Percentiles rank a stretch among this genome's conserved stretches.
Conservation (phyloP, 371 early-diverging fungal species). For the Catenaria anguillulae region DNA sequence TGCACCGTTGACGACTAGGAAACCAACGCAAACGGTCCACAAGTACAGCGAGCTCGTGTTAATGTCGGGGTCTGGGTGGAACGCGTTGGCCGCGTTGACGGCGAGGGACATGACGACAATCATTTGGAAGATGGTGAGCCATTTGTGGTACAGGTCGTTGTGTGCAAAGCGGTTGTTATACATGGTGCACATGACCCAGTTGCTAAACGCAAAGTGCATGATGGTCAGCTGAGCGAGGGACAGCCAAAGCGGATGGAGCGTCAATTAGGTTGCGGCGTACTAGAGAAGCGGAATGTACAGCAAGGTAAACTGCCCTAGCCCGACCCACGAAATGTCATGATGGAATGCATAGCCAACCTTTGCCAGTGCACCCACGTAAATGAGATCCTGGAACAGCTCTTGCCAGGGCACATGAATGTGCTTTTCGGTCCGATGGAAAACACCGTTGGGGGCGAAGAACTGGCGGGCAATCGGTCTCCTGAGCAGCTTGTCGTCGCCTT, state of each 20-base stretch:
- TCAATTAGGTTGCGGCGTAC: too few relatives aligned
- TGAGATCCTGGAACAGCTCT: constrained; percentile 17
- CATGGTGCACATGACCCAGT: not conserved
- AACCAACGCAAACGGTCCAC: not conserved
- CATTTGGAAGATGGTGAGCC: constrained; percentile 6
- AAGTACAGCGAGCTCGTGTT: constrained; percentile 8
- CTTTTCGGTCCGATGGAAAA: constrained; percentile 13
- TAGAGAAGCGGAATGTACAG: too few relatives aligned
- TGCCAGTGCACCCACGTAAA: constrained; percentile 14
- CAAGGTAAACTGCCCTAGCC: too few relatives aligned
- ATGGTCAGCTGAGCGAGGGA: too few relatives aligned
- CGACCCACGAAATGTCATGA: too few relatives aligned
- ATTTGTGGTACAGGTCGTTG: constrained; percentile 13
- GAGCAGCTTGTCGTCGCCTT: constrained; percentile 7
- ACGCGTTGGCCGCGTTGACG: constrained; percentile 7
- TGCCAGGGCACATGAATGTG: constrained; percentile 11
- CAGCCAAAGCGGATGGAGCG: too few relatives aligned
- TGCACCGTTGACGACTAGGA: not conserved
- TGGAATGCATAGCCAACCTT: not conserved
- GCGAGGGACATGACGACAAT: constrained; percentile 8
- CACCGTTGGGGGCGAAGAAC: constrained; percentile 10
- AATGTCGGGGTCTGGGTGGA: constrained; percentile 6
- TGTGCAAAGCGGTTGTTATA: constrained; percentile 11
- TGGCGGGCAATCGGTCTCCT: constrained; percentile 11
- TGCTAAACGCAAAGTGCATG: too few relatives aligned